phyloP scores from a whole-genome alignment of 208 protist species.

The Phytomonas francai region DNA sequence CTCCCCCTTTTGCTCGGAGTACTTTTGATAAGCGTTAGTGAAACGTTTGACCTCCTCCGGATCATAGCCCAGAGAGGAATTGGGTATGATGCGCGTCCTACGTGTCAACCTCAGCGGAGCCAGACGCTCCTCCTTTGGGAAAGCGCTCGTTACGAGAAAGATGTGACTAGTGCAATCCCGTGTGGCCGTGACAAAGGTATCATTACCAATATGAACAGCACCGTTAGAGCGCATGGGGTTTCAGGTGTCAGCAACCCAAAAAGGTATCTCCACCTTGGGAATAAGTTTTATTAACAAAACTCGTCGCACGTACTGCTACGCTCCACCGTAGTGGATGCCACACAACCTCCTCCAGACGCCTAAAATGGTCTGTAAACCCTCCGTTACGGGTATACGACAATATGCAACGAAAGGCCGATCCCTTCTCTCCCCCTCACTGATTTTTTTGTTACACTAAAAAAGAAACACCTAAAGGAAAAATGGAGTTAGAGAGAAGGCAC shows the following conservation, averaged over 20 bases:
- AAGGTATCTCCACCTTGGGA: neutral
- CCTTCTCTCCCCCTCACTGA: neutral
- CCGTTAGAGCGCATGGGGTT: slow-evolving; percentile 70
- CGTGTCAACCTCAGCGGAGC: slow-evolving; percentile 26
- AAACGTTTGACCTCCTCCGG: slow-evolving; percentile 11
- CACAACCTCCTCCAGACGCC: neutral
- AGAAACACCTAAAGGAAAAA: slow-evolving; percentile 13
- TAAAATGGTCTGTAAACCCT: neutral
- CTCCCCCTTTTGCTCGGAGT: neutral
- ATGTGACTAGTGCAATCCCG: slow-evolving; percentile 29
- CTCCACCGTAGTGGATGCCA: neutral
- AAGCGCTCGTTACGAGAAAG: slow-evolving; percentile 54
- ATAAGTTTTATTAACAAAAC: neutral
- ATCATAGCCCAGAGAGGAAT: slow-evolving; percentile 15
- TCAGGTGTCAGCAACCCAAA: neutral
- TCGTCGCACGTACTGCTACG: neutral
- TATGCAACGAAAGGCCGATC: neutral
- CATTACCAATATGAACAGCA: slow-evolving; percentile 69
- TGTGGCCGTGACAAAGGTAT: slow-evolving; percentile 58
- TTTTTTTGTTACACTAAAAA: slow-evolving; percentile 11
- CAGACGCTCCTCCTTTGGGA: slow-evolving; percentile 31
- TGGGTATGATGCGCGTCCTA: slow-evolving; percentile 13
- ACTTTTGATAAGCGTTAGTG: neutral
- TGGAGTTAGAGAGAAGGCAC: slow-evolving; percentile 6
- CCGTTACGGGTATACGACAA: neutral